Conservation (phyloP, 768 basidiomycete species). For the Pisolithus marmoratus region DNA sequence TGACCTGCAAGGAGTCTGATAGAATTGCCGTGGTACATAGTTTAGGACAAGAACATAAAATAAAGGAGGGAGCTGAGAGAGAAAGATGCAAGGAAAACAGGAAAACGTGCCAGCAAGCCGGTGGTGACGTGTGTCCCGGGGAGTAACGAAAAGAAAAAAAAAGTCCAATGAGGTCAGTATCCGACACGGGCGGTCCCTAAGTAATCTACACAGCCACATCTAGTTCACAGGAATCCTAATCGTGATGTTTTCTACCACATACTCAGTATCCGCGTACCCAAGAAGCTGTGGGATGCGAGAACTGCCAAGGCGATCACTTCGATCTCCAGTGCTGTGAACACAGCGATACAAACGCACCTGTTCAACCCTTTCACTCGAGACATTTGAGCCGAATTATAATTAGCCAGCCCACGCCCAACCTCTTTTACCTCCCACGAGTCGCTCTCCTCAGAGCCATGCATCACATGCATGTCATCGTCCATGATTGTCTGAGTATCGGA, state of each 20-base stretch:
- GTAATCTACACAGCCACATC: slow-evolving; percentile 44
- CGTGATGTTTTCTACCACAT: slow-evolving; percentile 94
- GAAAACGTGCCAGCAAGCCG: background rate
- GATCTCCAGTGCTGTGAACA: slow-evolving; percentile 4
- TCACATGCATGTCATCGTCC: slow-evolving; percentile 27
- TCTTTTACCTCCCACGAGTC: slow-evolving; percentile 73
- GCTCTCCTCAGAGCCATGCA: slow-evolving; percentile 32
- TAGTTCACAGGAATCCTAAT: slow-evolving; percentile 48
- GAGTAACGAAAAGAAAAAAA: slow-evolving; percentile 4
- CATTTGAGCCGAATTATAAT: slow-evolving; percentile 94
- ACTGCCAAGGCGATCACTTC: slow-evolving; percentile 35
- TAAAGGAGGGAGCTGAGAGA: slow-evolving; percentile 1
- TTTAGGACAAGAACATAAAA: slow-evolving; percentile 24
- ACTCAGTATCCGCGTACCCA: slow-evolving; percentile 94
- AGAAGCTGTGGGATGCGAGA: slow-evolving; percentile 73
- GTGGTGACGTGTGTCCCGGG: background rate
- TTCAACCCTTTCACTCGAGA: slow-evolving; percentile 81
- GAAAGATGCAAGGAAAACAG: slow-evolving; percentile 1
- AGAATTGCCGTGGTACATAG: slow-evolving; percentile 80
- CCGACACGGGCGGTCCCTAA: slow-evolving; percentile 9
- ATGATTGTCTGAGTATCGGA: slow-evolving; percentile 19
- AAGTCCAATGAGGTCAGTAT: slow-evolving; percentile 1
- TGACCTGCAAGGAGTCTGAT: slow-evolving; percentile 70
- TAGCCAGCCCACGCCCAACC: slow-evolving; percentile 90
- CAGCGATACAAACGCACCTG: slow-evolving; percentile 52